phyloP scores from a whole-genome alignment of 495 filamentous ascomycete species.

The Lasiosphaeris hirsuta region DNA sequence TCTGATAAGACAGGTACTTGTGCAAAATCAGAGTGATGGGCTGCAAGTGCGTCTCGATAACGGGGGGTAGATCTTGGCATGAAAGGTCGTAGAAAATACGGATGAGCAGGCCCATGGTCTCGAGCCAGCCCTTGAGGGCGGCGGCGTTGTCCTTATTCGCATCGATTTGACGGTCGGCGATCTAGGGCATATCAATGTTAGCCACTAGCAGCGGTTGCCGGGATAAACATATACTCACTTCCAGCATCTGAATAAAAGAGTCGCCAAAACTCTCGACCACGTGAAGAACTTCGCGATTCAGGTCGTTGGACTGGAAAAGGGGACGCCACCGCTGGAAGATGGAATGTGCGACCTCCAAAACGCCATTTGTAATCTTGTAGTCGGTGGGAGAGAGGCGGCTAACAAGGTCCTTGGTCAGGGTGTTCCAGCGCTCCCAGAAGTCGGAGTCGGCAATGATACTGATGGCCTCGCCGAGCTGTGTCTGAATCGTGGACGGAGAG shows the following conservation, averaged over 20 bases:
- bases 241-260: constrained; percentile 76
- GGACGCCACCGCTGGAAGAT: constrained; percentile 97
- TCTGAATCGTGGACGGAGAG: constrained; percentile 79
- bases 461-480: constrained; percentile 92
- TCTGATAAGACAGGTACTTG: constrained; percentile 91
- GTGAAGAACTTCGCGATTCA: constrained; percentile 93
- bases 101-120: constrained; percentile 78
- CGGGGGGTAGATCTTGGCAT: constrained; percentile 90
- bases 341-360: constrained; percentile 94
- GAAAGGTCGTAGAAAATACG: constrained; percentile 94
- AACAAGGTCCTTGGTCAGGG: constrained; percentile 82
- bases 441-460: constrained; percentile 97
- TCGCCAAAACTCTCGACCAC: constrained; percentile 77
- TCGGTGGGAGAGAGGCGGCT: constrained; percentile 76
- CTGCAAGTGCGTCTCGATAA: constrained; percentile 81
- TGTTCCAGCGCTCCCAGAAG: constrained; percentile 94
- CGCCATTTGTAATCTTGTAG: constrained; percentile 79
- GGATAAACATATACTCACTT: constrained; percentile 45
- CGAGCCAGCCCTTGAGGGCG: constrained; percentile 68
- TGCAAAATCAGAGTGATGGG: constrained; percentile 75
- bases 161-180: constrained; percentile 73
- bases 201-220: neutral
- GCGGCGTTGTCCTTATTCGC: constrained; percentile 70
- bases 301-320: constrained; percentile 81
- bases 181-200: constrained; percentile 42